Conservation (phyloP, 2,329 filamentous ascomycete genomes). For the Sporothrix schenckii region DNA sequence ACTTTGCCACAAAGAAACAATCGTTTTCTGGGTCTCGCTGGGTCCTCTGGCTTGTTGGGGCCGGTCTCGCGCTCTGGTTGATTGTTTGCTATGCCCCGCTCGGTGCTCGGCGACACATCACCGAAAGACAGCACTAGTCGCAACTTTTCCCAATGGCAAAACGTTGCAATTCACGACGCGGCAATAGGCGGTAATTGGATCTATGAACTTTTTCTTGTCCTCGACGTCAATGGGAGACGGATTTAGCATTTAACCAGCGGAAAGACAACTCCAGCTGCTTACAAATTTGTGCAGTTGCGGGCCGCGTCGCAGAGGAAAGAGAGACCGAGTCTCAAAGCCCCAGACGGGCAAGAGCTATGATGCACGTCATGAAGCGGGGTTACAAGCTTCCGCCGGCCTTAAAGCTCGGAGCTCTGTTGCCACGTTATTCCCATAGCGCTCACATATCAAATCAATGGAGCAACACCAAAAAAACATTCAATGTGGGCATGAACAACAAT, state of each 20-base stretch:
- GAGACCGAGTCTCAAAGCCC: background rate
- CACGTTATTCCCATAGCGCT: background rate
- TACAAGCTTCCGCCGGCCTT: background rate
- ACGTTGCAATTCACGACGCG: background rate
- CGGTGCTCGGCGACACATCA: conserved; percentile 18
- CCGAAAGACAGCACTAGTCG: conserved; percentile 19
- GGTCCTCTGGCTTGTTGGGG: background rate
- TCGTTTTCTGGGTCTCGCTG: background rate
- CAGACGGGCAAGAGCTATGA: background rate
- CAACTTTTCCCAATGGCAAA: background rate
- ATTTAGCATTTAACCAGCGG: background rate
- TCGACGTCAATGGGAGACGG: background rate
- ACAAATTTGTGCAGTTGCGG: background rate
- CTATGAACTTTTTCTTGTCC: no score
- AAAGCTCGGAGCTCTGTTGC: background rate
- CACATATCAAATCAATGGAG: background rate
- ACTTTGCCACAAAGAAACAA: background rate
- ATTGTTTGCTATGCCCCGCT: conserved; percentile 11
- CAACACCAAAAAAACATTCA: background rate
- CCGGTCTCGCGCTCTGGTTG: background rate
- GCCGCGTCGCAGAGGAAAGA: background rate
- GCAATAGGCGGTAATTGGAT: background rate
- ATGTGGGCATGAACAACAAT: background rate
- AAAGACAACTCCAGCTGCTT: background rate
- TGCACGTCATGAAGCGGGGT: conserved; percentile 23